Evolutionary conservation across 176 grass and related monocot species (phyloP), one percentile per base, ranked within the genome.

Genomic region (Microstegium vimineum): DNA sequence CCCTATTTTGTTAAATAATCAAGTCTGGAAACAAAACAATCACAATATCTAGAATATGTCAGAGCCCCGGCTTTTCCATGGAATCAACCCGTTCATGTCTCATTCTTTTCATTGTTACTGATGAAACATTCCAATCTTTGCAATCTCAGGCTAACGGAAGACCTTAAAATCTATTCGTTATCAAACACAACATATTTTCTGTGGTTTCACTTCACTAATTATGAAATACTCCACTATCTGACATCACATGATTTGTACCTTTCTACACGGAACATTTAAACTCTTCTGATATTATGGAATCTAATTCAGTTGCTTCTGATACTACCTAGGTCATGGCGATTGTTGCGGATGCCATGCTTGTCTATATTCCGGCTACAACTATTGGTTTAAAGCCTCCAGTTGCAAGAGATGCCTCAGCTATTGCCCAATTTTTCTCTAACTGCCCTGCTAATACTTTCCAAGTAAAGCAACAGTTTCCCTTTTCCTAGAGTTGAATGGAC

Each of bases 381-480:
- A 77, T 98, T 22, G 90, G 89, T 38, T 37, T 98, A 40, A 83
- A 91, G 71, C 84, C 93, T 37, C 93, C 93, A 83, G 72, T 98
- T 62, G 37, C 91, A 62, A 64, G 62, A 41, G 93, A 78, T 77
- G 90, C 93, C 63, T 90, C 90, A n/a, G 69, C 67, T 45, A 93
- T 98, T 74, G 56, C 93, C 32, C 93, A 77, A 11, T 95, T 98
- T 79, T 91, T 98, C 73, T 79, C 90, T 46, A 90, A 73, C 47
- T 98, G 96, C 67, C 96, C 96, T 43, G 93, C 95, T 60, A 98
- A 98, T 87, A 86, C 96, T 85, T 98, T 98, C 64, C 96, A 98
- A 37, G 96, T 95, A 75, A 56, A 33, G 75, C 83, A 73, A 56
- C 30, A 11, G n/a, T 77, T 80, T 82, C 37, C 18, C 6, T 10